These are phyloP conservation scores for Russula compacta DNA, from an alignment of 768 basidiomycete species.

Conservation along the genomic window DNA sequence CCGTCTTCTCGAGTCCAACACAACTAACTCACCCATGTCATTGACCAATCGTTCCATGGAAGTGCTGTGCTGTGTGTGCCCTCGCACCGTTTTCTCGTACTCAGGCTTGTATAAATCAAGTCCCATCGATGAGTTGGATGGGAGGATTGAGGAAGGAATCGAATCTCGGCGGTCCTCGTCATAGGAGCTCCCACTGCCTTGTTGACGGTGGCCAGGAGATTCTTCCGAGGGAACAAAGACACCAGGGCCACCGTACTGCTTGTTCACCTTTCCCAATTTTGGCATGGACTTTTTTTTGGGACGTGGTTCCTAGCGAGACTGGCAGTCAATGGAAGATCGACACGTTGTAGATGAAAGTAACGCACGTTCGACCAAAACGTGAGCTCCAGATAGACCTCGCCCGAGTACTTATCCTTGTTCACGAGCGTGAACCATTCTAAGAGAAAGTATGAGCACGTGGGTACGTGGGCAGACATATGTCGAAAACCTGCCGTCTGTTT, in stretches of 20 bases:
- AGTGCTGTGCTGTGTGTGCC: slow-evolving; percentile 23
- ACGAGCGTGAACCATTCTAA: slow-evolving; percentile 90
- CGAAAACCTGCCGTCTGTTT: slow-evolving; percentile 76
- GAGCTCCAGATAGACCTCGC: slow-evolving; percentile 92
- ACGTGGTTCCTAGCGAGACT: slow-evolving; percentile 52
- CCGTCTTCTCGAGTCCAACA: slow-evolving; percentile 40
- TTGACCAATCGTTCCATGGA: slow-evolving; percentile 48
- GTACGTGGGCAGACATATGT: not conserved
- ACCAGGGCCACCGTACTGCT: slow-evolving; percentile 72
- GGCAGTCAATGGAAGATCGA: not conserved
- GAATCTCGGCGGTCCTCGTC: slow-evolving; percentile 40
- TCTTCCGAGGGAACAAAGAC: slow-evolving; percentile 47
- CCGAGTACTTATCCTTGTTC: slow-evolving; percentile 88
- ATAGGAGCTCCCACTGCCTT: slow-evolving; percentile 29
- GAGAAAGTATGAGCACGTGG: slow-evolving; percentile 13
- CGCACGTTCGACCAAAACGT: slow-evolving; percentile 94
- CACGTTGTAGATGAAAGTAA: slow-evolving; percentile 16
- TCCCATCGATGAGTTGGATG: slow-evolving; percentile 51
- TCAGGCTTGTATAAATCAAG: slow-evolving; percentile 66
- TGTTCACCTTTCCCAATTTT: slow-evolving; percentile 42
- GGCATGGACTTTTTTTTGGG: slow-evolving; percentile 58
- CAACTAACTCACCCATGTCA: slow-evolving; percentile 57
- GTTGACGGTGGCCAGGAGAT: slow-evolving; percentile 15
- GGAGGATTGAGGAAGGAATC: slow-evolving; percentile 50
- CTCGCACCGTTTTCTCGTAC: slow-evolving; percentile 48